Evolutionary conservation across 495 filamentous ascomycete genomes (phyloP).

Genomic region (Penicillium subrubescens): DNA sequence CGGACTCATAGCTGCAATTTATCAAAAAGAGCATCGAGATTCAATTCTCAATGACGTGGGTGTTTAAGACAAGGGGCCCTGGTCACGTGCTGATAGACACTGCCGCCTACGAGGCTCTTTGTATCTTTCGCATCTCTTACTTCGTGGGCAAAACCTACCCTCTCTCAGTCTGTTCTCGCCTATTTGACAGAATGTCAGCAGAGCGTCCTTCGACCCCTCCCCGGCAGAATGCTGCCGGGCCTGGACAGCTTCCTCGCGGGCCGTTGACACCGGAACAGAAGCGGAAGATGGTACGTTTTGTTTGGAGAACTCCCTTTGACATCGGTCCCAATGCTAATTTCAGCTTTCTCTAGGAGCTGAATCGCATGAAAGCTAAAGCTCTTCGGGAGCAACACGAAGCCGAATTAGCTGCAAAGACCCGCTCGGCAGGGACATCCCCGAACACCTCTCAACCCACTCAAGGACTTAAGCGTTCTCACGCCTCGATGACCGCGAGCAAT

Average conservation of each 20-base stretch:
- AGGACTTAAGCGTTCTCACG: constrained; percentile 63
- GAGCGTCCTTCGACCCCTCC: constrained; percentile 67
- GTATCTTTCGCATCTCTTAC: neutral
- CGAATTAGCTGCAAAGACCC: constrained; percentile 41
- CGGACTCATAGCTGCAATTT: constrained; percentile 11
- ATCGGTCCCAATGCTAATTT: constrained; percentile 7
- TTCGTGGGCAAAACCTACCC: neutral
- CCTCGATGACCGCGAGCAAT: constrained; percentile 60
- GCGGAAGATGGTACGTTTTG: constrained; percentile 60
- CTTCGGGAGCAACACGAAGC: constrained; percentile 70
- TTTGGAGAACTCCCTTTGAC: neutral
- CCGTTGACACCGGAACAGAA: constrained; percentile 76
- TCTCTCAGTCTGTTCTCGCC: neutral
- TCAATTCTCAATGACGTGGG: constrained; percentile 2
- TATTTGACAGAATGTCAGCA: constrained; percentile 22
- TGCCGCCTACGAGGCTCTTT: neutral
- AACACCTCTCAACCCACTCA: constrained; percentile 29
- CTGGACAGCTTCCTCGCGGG: constrained; percentile 46
- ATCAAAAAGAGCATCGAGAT: neutral
- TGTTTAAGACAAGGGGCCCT: neutral
- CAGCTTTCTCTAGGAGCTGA: constrained; percentile 69
- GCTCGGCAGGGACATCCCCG: constrained; percentile 18
- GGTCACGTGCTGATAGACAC: constrained; percentile 16
- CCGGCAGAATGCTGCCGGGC: constrained; percentile 34
- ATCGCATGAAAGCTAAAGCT: constrained; percentile 89